Percentiles rank a stretch among this genome's conserved stretches.
Conservation (phyloP, 1,139 yeast species). For the Sugiyamaella castrensis region DNA sequence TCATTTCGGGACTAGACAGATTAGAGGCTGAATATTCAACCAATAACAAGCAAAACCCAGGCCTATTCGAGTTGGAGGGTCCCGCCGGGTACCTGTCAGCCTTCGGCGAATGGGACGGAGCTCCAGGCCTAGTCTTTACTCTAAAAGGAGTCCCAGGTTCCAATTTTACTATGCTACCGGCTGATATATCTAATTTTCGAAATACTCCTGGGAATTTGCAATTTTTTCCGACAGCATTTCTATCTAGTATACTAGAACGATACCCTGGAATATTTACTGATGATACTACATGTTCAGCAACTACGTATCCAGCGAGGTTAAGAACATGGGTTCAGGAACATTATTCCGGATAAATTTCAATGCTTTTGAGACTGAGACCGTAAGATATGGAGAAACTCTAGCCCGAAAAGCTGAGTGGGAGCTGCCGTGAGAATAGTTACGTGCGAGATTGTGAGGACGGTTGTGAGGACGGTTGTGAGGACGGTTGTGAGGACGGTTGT, state of each 20-base stretch:
- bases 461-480: too few species aligned
- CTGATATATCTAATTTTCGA: slow-evolving; percentile 18
- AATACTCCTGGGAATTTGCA: slow-evolving; percentile 45
- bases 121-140: slow-evolving; percentile 54
- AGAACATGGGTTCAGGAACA: slow-evolving; percentile 20
- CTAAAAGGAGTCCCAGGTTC: slow-evolving; percentile 38
- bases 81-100: too few species aligned
- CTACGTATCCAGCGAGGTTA: slow-evolving; percentile 34
- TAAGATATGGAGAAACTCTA: slow-evolving; percentile 47
- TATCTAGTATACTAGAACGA: slow-evolving; percentile 52
- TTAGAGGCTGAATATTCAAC: too few species aligned
- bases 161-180: too few species aligned
- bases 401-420: too few species aligned
- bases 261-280: slow-evolving; percentile 45
- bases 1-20: too few species aligned
- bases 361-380: slow-evolving; percentile 44
- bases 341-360: slow-evolving; percentile 20
- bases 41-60: too few species aligned
- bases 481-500: too few species aligned
- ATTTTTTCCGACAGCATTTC: slow-evolving; percentile 48
- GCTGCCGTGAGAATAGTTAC: too few species aligned
- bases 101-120: too few species aligned
- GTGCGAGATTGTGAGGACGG: slow-evolving; percentile 40
- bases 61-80: too few species aligned
- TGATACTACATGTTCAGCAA: slow-evolving; percentile 43